phyloP scores from a whole-genome alignment of 176 grass and related monocot genomes.

The Oryza officinalis region DNA sequence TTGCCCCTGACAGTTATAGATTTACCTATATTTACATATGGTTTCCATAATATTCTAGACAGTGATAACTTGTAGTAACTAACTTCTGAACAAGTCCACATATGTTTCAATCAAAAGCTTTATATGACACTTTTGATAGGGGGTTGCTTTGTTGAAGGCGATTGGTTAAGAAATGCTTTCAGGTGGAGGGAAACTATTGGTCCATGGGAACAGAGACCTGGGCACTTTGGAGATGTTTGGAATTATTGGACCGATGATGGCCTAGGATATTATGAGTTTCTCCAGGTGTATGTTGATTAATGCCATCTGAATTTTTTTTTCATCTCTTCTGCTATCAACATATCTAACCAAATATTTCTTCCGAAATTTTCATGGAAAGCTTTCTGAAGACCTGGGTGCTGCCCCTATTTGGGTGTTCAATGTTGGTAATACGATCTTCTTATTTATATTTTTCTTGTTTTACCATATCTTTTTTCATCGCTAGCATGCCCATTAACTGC shows the following conservation, averaged over 20 bases:
- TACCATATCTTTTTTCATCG: neutral
- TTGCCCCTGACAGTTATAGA: neutral
- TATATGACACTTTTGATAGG: constrained; percentile 36
- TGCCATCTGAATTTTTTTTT: neutral
- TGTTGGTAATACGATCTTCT: constrained; percentile 51
- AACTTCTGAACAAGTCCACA: neutral
- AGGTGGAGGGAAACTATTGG: constrained; percentile 75
- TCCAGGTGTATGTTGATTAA: constrained; percentile 63
- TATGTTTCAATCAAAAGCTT: no score
- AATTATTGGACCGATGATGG: constrained; percentile 93
- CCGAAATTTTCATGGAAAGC: constrained; percentile 42
- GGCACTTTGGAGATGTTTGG: constrained; percentile 84
- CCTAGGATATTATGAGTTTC: constrained; percentile 84
- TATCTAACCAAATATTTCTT: neutral
- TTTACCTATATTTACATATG: constrained; percentile 5
- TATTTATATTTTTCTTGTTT: neutral
- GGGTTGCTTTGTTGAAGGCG: constrained; percentile 78
- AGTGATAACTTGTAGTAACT: neutral
- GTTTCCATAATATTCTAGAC: neutral
- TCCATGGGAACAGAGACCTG: constrained; percentile 86
- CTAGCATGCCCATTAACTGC: neutral
- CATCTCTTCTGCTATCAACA: neutral
- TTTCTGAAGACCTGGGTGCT: constrained; percentile 64
- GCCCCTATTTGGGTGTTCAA: constrained; percentile 85
- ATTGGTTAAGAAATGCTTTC: constrained; percentile 75